A percentile compares a stretch with the other conserved stretches of the same genome.
Evolutionary conservation across 75 land plant genomes (phyloP).

Genomic region (Pinus albicaulis): DNA sequence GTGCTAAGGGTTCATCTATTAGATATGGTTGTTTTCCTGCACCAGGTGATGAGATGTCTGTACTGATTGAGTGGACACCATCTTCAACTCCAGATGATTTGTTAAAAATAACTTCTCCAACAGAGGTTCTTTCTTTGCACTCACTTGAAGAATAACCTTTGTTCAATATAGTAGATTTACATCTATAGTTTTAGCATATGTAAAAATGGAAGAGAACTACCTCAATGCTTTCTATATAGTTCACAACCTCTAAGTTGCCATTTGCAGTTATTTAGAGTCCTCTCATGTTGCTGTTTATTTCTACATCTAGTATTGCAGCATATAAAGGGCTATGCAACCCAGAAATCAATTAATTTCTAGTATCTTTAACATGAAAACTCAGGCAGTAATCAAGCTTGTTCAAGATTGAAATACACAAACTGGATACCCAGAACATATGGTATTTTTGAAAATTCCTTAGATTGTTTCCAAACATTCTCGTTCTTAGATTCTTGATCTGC

Average conservation of each 20-base stretch:
- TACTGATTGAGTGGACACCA: slow-evolving; percentile 33
- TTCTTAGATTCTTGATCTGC: too few relatives aligned
- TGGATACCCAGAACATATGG: too few relatives aligned
- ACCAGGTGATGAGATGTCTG: slow-evolving; percentile 32
- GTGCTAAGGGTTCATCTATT: slow-evolving; percentile 17
- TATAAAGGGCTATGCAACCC: too few relatives aligned
- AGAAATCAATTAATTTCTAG: too few relatives aligned
- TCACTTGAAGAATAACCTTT: background rate
- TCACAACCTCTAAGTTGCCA: background rate
- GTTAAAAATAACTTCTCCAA: slow-evolving; percentile 20
- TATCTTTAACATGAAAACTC: too few relatives aligned
- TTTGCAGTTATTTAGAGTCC: too few relatives aligned
- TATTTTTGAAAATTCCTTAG: too few relatives aligned
- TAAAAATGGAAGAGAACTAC: background rate
- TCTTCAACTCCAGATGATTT: slow-evolving; percentile 19
- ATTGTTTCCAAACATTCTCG: too few relatives aligned
- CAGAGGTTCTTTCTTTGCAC: slow-evolving; percentile 15
- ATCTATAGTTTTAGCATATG: background rate
- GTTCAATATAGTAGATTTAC: background rate
- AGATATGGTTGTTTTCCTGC: slow-evolving; percentile 38
- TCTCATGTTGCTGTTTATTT: too few relatives aligned
- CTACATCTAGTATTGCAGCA: too few relatives aligned
- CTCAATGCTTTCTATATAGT: background rate
- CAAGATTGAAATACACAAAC: too few relatives aligned
- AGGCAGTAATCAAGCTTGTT: too few relatives aligned